Evolutionary conservation across 805 yeast species (phyloP), one percentile per base, ranked within the genome.

Genomic region (Torulaspora indica): DNA sequence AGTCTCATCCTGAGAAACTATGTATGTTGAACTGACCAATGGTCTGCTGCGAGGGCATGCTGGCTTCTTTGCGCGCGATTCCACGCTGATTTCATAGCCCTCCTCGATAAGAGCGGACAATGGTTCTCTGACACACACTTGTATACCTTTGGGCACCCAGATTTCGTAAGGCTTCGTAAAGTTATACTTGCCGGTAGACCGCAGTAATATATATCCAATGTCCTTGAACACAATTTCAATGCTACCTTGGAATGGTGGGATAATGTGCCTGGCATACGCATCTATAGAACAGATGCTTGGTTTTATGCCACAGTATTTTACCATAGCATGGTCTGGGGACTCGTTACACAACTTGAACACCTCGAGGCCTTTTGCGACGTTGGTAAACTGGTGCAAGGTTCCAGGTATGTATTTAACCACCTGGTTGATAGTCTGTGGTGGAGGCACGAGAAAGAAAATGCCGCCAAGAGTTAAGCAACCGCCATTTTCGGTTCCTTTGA

Each of bases 221-320:
- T 79, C 79, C 41, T 76, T 77, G 8, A 85, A 52, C 2, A 85
- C 82, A 22, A 85, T 54, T 54, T 85, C 95, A 8, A 85, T 65
- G 4, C 75, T 58, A 0, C 91, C 91, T 46, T 64, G 68, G 53
- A 84, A 84, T n/a, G 87, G 85, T 0, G 93, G 91, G 3, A 85
- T 69, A 2, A 76, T 68, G 49, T 73, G 81, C 45, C 78, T 64
- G 1, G 57, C 63, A 50, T 72, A 55, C 2, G 66, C 57, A 1
- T 58, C 52, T 30, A 46, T 51, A 17, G 50, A 33, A 24, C 56
- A 45, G 9, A 50, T 20, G 5, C 14, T 34, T 8, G 47, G 18
- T 12, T 43, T 34, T 4, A 61, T 43, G 8, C 61, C 66, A 44
- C 63, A 57, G 54, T 56, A 24, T 70, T 69, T 43, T 31, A 51